Evolutionary conservation across 2,329 filamentous ascomycete species (phyloP).

Genomic region (Huntiella decipiens): DNA sequence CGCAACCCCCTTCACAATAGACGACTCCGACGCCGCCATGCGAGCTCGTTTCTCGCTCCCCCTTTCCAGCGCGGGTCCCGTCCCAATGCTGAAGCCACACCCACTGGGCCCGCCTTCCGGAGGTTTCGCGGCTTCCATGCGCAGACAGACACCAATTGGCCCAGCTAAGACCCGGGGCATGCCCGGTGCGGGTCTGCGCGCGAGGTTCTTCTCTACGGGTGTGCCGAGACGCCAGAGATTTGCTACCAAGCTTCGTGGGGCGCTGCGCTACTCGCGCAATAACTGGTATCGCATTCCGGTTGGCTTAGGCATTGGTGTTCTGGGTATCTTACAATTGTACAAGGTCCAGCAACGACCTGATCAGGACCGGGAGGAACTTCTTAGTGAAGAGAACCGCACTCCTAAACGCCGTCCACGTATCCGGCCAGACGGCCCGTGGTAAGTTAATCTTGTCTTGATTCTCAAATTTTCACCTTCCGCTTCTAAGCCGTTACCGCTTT

Average conservation of each 20-base stretch:
- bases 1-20: constrained; percentile 4
- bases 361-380: constrained; percentile 11
- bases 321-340: constrained; percentile 71
- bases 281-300: constrained; percentile 86
- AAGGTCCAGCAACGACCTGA: constrained; percentile 40
- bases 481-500: not conserved
- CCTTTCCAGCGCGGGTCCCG: constrained; percentile 3
- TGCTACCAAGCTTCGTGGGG: constrained; percentile 9
- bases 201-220: constrained; percentile 9
- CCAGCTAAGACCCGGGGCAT: not conserved
- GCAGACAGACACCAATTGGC: constrained; percentile 1
- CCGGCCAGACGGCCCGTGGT: constrained; percentile 72
- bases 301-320: constrained; percentile 64
- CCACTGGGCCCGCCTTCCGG: constrained; percentile 7
- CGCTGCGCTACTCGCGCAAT: constrained; percentile 8
- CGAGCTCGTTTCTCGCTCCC: constrained; percentile 8
- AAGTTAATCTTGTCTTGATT: constrained; percentile 14
- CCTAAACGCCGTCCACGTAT: constrained; percentile 40
- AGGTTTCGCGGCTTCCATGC: constrained; percentile 10
- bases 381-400: constrained; percentile 12
- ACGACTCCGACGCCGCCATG: constrained; percentile 6
- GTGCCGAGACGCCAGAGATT: constrained; percentile 8
- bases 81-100: constrained; percentile 10
- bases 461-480: not conserved
- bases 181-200: constrained; percentile 3